A percentile compares a stretch with the other conserved stretches of the same genome.
Conservation (phyloP, 2,329 filamentous ascomycete species). For the Penicillium sp. region DNA sequence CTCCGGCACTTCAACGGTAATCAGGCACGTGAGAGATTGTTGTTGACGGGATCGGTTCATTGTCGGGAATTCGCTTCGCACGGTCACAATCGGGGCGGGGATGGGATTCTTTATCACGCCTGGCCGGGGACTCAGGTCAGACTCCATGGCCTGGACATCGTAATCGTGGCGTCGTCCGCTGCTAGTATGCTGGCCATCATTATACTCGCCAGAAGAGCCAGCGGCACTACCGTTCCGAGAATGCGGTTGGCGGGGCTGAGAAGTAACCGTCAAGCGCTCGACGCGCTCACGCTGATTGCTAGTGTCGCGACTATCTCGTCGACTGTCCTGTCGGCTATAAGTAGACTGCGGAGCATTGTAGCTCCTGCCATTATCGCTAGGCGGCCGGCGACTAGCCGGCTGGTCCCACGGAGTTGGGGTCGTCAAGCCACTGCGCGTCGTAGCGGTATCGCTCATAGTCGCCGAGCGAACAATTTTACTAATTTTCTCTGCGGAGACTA, state of each 20-base stretch:
- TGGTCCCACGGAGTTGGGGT: slow-evolving; percentile 63
- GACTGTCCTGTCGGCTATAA: slow-evolving; percentile 38
- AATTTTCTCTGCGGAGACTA: slow-evolving; percentile 71
- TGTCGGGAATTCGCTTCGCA: slow-evolving; percentile 95
- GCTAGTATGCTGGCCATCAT: slow-evolving; percentile 68
- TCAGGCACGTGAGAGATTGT: slow-evolving; percentile 87
- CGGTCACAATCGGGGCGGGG: slow-evolving; percentile 83
- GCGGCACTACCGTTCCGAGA: slow-evolving; percentile 73
- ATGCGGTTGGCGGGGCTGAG: slow-evolving; percentile 52
- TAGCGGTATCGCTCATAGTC: slow-evolving; percentile 62
- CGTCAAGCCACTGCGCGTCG: slow-evolving; percentile 49
- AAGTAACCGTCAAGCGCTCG: slow-evolving; percentile 43
- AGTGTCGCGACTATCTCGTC: slow-evolving; percentile 44
- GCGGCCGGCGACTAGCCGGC: slow-evolving; percentile 30
- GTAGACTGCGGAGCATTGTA: slow-evolving; percentile 17
- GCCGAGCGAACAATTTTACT: slow-evolving; percentile 87
- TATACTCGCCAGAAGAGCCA: slow-evolving; percentile 75
- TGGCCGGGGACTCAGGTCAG: slow-evolving; percentile 68
- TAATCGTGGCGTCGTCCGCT: slow-evolving; percentile 80
- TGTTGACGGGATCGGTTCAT: slow-evolving; percentile 88
- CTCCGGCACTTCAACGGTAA: slow-evolving; percentile 91
- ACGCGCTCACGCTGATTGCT: slow-evolving; percentile 44
- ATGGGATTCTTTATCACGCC: slow-evolving; percentile 77
- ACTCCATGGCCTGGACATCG: slow-evolving; percentile 94
- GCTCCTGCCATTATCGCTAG: slow-evolving; percentile 33